Evolutionary conservation across 1,139 yeast genomes (phyloP).

Genomic region (Saccharomyces uvarum): DNA sequence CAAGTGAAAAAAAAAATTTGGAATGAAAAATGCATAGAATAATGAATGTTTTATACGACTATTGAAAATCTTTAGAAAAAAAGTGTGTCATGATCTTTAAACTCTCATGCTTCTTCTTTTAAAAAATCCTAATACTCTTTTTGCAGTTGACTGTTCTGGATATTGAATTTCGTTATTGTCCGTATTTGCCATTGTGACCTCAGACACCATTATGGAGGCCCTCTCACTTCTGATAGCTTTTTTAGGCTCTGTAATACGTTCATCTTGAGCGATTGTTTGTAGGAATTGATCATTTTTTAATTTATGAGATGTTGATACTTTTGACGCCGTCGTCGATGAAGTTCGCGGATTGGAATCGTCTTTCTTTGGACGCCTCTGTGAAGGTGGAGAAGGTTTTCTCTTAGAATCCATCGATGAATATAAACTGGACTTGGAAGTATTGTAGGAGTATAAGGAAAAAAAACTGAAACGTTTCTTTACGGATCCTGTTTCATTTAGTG

Average conservation of each 20-base stretch:
- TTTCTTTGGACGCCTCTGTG: not conserved
- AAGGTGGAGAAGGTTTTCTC: not conserved
- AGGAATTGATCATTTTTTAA: not conserved
- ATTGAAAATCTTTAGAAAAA: not conserved
- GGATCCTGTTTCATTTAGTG: slow-evolving; percentile 6
- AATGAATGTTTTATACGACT: not conserved
- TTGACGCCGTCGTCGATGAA: not conserved
- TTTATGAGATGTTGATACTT: not conserved
- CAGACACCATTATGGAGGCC: slow-evolving; percentile 17
- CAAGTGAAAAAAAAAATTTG: not conserved
- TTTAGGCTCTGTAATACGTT: not conserved
- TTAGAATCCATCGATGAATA: slow-evolving; percentile 5
- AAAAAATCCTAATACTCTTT: slow-evolving; percentile 73
- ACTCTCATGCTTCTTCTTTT: slow-evolving; percentile 58
- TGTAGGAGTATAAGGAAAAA: slow-evolving; percentile 14
- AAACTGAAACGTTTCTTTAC: slow-evolving; percentile 22
- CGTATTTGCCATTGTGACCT: slow-evolving; percentile 1
- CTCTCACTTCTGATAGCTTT: slow-evolving; percentile 8
- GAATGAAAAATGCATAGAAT: not conserved
- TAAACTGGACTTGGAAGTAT: slow-evolving; percentile 12
- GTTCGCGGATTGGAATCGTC: not conserved
- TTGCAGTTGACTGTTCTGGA: slow-evolving; percentile 53
- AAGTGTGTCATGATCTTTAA: slow-evolving; percentile 6
- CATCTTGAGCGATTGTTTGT: not conserved
- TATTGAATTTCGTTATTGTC: slow-evolving; percentile 7